Evolutionary conservation across 108 stramenopile species (phyloP).

Genomic region (Cyclotella sp.): DNA sequence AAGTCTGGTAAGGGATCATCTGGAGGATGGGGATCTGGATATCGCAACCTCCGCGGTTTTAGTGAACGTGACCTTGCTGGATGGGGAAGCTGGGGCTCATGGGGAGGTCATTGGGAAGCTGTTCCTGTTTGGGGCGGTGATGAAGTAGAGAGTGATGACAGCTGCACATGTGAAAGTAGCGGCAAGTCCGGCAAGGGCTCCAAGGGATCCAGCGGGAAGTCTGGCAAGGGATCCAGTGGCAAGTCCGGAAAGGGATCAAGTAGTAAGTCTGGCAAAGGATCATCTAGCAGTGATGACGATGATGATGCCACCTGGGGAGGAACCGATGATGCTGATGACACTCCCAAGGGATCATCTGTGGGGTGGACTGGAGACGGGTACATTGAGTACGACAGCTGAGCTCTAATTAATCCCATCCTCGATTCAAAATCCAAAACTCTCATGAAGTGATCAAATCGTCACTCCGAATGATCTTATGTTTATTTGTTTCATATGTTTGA

Average conservation of each 20-base stretch:
- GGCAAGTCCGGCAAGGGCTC: slow-evolving; percentile 7
- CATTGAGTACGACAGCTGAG: not conserved
- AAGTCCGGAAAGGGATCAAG: slow-evolving; percentile 1
- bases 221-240: slow-evolving; percentile 5
- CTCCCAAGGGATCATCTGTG: not conserved
- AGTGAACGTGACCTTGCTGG: not conserved
- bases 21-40: slow-evolving; percentile 4
- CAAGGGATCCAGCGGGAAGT: not conserved
- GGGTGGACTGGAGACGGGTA: slow-evolving; percentile 14
- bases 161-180: not conserved
- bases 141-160: not conserved
- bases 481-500: too few relatives aligned
- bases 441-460: too few relatives aligned
- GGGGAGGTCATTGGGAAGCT: slow-evolving; percentile 9
- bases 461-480: too few relatives aligned
- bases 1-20: not conserved
- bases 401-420: not conserved
- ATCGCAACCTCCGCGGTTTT: not conserved
- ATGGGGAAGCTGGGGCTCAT: slow-evolving; percentile 6
- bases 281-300: not conserved
- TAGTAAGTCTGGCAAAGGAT: not conserved
- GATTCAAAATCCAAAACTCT: not conserved
- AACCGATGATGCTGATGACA: not conserved
- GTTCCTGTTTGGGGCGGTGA: not conserved
- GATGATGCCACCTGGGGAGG: not conserved